Base-by-base conservation (phyloP, 2,329 filamentous ascomycete species). In the Thelonectria discophora region DNA sequence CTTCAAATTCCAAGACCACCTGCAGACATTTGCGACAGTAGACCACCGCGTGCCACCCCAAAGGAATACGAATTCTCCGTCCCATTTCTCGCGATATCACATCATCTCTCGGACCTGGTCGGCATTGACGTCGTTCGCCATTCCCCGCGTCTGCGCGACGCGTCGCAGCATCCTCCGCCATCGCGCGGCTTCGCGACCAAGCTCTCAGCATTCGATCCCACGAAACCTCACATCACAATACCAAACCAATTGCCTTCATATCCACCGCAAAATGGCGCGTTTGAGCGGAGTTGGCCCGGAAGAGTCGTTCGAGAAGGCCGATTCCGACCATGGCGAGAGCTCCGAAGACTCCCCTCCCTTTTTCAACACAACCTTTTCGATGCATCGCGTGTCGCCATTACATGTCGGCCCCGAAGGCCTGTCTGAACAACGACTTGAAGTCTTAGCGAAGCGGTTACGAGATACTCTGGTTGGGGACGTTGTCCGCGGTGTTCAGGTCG, bases 301-400 rank as follows among this genome's bases (percentile, higher is more conserved):
- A 20, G 61, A 59, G 40, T 47, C 58, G 20, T 57, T 66, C 45
- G 32, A 34, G 32, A 11, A 8, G 32, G 58, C 63, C 45, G 45
- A 46, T 34, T 21, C 47, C 24, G 56, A 63, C 21, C 60, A 63
- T 18, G 58, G 65, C 21, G 69, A 69, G 18, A 63, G 68, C 1
- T 62, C 69, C 18, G 76, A 75, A 21, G 64, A 69, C 1, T 62
- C 68, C 20, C 76, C 78, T 21, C 79, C 80, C 2, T 83, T 88
- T 72, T 86, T 85, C 77, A 84, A 86, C 75, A 86, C 82, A 0
- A 86, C 84, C 13, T 88, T 86, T 65, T 84, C 85, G 3, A 82
- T 82, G 6, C 81, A 86, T 67, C 83, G 84, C 48, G 79, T 81
- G 3, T 87, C 85, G 0, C 84, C 85, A 1, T 76, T 88, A 1